Evolutionary conservation across 441 rosid genomes (phyloP), one percentile per base, ranked within the genome.

Genomic region (Gossypium trilobum): DNA sequence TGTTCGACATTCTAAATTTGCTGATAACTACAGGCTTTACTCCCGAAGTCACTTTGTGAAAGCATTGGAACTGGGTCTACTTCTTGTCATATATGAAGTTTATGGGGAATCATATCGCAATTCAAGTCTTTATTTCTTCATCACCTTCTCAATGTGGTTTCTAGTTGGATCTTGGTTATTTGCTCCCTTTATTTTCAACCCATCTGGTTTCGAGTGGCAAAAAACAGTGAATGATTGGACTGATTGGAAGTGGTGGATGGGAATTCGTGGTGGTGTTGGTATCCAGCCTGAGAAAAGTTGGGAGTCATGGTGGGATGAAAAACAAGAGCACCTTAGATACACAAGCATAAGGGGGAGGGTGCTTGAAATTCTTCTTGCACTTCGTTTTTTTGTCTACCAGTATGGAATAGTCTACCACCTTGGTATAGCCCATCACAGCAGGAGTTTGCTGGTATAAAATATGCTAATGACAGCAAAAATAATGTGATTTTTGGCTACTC

Each of bases 201-300:
- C 99, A 8, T 92, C 99, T 22, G 99, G 97, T 7, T 88, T 91
- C n/a, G 97, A 91, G 81, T 91, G 95, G 97, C 95, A 89, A 73
- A 91, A 89, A 86, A 89, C 86, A 62, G 74, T 88, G 9, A 91
- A 85, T 80, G 92, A 87, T 55, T 87, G 92, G 94, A 83, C 89
- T 13, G 88, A 91, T 50, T 91, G 96, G 96, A 85, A 87, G 44
- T 87, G 86, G 74, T 91, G 96, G 96, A 85, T 87, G 56, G 82
- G 81, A 60, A 86, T 84, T 73, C 83, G 80, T 19, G 93, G 96
- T 4, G 96, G 93, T 48, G 87, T 91, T 0, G 96, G 96, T 69
- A 91, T 91, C 13, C 87, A 85, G 65, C 82, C 92, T 0, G 89
- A 84, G 72, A 91, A 86, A 70, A 91, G 96, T 76, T 91, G 96